Percentiles rank a stretch among this genome's conserved stretches.
phyloP scores from a whole-genome alignment of 2,329 filamentous ascomycete species.

The Hypoxylon sp. region DNA sequence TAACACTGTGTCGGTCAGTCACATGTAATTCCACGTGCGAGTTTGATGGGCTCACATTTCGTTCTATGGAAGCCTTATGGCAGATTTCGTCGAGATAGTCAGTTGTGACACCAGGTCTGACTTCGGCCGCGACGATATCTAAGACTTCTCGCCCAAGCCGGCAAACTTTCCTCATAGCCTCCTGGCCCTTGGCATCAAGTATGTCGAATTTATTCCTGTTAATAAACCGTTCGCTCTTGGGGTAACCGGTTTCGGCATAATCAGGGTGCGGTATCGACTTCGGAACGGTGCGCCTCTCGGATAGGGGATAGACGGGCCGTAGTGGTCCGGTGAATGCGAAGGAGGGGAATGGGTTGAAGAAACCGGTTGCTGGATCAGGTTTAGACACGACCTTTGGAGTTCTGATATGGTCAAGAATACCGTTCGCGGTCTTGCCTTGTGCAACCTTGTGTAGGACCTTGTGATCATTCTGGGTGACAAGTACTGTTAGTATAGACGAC shows the following conservation, averaged over 20 bases:
- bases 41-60: constrained; percentile 77
- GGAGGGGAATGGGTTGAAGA: constrained; percentile 92
- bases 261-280: constrained; percentile 87
- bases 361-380: constrained; percentile 90
- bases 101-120: constrained; percentile 93
- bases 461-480: constrained; percentile 76
- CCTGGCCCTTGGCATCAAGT: constrained; percentile 83
- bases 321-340: constrained; percentile 86
- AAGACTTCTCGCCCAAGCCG: constrained; percentile 89
- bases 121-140: constrained; percentile 87
- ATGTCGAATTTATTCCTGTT: constrained; percentile 87
- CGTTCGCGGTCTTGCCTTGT: constrained; percentile 65
- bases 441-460: constrained; percentile 86
- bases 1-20: constrained; percentile 77
- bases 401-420: constrained; percentile 80
- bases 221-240: constrained; percentile 71
- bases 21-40: background rate
- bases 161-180: constrained; percentile 94
- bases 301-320: constrained; percentile 89
- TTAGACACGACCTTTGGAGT: constrained; percentile 88
- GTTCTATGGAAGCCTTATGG: constrained; percentile 93
- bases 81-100: constrained; percentile 96
- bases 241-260: constrained; percentile 88
- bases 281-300: constrained; percentile 79
- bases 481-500: constrained; percentile 26